phyloP scores from a whole-genome alignment of 2,329 filamentous ascomycete genomes.

The Aspergillus sp. region DNA sequence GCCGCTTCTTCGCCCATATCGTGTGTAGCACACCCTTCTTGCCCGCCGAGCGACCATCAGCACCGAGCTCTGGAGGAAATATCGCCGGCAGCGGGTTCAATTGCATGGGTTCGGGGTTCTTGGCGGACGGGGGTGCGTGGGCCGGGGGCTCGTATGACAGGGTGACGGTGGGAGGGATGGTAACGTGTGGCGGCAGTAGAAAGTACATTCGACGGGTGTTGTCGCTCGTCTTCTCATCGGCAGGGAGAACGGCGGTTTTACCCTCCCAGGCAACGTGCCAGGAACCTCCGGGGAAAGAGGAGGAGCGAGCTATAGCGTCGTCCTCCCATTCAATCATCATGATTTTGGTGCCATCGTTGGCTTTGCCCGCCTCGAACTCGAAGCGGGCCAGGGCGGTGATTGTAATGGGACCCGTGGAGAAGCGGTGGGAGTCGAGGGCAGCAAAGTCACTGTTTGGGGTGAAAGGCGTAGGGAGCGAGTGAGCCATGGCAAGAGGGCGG shows the following conservation, averaged over 20 bases:
- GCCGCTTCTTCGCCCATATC: conserved; percentile 81
- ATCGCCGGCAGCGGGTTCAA: conserved; percentile 85
- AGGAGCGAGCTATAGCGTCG: conserved; percentile 51
- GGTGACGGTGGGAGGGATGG: conserved; percentile 71
- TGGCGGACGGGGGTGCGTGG: conserved; percentile 20
- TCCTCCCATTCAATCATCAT: conserved; percentile 91
- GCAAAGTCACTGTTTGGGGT: conserved; percentile 37
- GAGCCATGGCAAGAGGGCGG: conserved; percentile 12
- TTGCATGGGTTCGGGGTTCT: conserved; percentile 46
- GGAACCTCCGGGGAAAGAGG: conserved; percentile 45
- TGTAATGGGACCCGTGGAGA: conserved; percentile 33
- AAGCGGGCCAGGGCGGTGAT: conserved; percentile 74
- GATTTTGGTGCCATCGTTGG: conserved; percentile 84
- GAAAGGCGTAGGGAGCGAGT: conserved; percentile 25
- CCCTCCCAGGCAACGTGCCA: conserved; percentile 86
- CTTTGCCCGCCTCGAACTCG: conserved; percentile 77
- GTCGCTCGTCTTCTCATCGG: conserved; percentile 59
- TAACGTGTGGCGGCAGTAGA: conserved; percentile 70
- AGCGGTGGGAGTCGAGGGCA: conserved; percentile 35
- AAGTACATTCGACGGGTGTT: conserved; percentile 72
- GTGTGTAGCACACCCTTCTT: conserved; percentile 84
- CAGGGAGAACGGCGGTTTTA: conserved; percentile 70
- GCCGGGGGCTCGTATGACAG: conserved; percentile 56
- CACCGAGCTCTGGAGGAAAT: conserved; percentile 74
- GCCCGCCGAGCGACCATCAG: conserved; percentile 65